Evolutionary conservation across 192 early-diverging fungal genomes (phyloP).

Genomic region (Umbelopsis isabellina): DNA sequence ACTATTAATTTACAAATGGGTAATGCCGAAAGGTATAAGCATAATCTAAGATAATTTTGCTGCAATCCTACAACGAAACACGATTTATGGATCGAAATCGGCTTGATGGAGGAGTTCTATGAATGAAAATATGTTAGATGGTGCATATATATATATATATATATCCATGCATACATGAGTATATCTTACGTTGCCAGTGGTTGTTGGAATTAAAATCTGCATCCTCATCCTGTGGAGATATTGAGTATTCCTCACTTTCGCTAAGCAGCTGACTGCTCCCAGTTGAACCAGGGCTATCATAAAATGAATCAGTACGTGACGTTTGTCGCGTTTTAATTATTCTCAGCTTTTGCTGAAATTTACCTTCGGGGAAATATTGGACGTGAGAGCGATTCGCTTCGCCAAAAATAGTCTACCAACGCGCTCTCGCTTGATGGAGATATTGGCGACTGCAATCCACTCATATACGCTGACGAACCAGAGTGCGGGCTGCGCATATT

Average conservation of each 20-base stretch:
- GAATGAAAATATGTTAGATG: not conserved
- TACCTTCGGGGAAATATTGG: too few relatives aligned
- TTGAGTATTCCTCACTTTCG: not conserved
- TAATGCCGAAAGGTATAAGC: not conserved
- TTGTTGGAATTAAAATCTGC: not conserved
- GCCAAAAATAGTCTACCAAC: constrained; percentile 8
- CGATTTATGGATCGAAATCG: not conserved
- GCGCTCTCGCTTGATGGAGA: constrained; percentile 15
- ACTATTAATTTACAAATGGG: not conserved
- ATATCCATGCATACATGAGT: too few relatives aligned
- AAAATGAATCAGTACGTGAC: too few relatives aligned
- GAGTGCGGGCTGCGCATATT: not conserved
- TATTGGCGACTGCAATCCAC: constrained; percentile 4
- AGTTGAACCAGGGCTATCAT: not conserved
- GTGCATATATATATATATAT: too few relatives aligned
- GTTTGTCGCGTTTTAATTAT: too few relatives aligned
- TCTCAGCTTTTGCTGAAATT: too few relatives aligned
- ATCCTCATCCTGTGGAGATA: not conserved
- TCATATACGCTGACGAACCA: not conserved
- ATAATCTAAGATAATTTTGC: not conserved
- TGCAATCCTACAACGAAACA: not conserved
- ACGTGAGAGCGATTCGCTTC: not conserved
- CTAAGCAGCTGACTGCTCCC: not conserved
- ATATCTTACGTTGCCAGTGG: constrained; percentile 14
- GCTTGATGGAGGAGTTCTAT: constrained; percentile 8